These are phyloP conservation scores for Lactifluus subvellereus DNA, from an alignment of 768 basidiomycete species.

Conservation along the genomic window DNA sequence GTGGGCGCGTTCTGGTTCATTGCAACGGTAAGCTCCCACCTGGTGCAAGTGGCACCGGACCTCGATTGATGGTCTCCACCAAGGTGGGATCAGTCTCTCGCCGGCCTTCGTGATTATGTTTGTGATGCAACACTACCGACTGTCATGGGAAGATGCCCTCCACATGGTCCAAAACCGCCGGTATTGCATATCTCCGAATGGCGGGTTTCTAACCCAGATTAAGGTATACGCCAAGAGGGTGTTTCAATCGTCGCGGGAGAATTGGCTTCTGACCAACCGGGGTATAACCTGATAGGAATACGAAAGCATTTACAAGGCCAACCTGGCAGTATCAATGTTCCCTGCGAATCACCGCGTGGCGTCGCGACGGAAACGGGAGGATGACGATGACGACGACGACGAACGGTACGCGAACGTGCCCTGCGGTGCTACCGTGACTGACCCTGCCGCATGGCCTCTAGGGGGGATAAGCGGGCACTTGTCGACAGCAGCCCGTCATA, in stretches of 20 bases:
- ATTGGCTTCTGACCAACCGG: background rate
- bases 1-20: conserved; percentile 80
- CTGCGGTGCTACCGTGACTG: background rate
- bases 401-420: conserved; percentile 29
- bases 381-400: conserved; percentile 55
- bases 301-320: conserved; percentile 85
- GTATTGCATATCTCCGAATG: conserved; percentile 91
- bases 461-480: conserved; percentile 41
- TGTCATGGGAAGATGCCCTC: conserved; percentile 85
- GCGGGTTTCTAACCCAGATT: conserved; percentile 87
- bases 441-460: conserved; percentile 13
- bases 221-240: conserved; percentile 47
- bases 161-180: conserved; percentile 85
- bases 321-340: conserved; percentile 57
- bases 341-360: conserved; percentile 43
- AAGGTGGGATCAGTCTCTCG: conserved; percentile 87
- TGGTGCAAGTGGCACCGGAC: background rate
- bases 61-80: background rate
- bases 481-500: conserved; percentile 26
- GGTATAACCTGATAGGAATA: conserved; percentile 57
- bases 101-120: conserved; percentile 92
- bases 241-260: background rate
- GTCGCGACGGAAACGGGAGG: conserved; percentile 57
- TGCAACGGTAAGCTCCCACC: conserved; percentile 63
- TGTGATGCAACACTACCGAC: conserved; percentile 77